Evolutionary conservation across 495 filamentous ascomycete species (phyloP), one percentile per base, ranked within the genome.

Genomic region (Tuber indicum): DNA sequence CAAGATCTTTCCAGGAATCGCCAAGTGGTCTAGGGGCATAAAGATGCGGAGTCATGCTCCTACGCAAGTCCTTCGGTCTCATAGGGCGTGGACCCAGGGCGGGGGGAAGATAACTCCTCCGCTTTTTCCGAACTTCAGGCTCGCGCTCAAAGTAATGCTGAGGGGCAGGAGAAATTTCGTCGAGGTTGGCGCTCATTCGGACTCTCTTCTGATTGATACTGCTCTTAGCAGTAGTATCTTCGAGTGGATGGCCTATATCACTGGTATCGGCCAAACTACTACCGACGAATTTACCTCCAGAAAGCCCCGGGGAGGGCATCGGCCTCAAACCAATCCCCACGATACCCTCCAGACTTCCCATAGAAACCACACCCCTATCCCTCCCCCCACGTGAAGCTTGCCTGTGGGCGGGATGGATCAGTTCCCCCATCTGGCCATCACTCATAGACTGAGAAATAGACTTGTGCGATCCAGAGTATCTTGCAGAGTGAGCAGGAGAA

Each of bases 281-380:
- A 47, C 78, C 78, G 21, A 70, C 78, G 69, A 80, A 72, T 70
- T 77, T 76, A 52, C 62, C 75, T 21, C 77, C 77, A 72, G 58
- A 32, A 66, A 66, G 77, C 75, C 26, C 78, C 71, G 47, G 71
- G 73, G 32, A 78, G 77, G 19, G 78, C 79, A 23, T 78, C 72
- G 66, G 74, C 76, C 76, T 81, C 66, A 82, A 58, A 45, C 80
- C 81, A 44, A 74, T 75, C 36, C 79, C 76, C 17, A 71, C 66
- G 17, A 80, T 75, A 36, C 77, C 78, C 69, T 82, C 77, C 17
- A 82, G 46, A 58, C 81, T 78, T 58, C 80, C 81, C 81, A 80
- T 75, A 36, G 77, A 80, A 73, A 74, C 43, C 39, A 74, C 81
- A 5, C 74, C 73, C 32, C 81, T 79, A 17, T 71, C 72, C 58